Evolutionary conservation across 75 land plant species (phyloP).

Genomic region (Sequoia sempervirens): DNA sequence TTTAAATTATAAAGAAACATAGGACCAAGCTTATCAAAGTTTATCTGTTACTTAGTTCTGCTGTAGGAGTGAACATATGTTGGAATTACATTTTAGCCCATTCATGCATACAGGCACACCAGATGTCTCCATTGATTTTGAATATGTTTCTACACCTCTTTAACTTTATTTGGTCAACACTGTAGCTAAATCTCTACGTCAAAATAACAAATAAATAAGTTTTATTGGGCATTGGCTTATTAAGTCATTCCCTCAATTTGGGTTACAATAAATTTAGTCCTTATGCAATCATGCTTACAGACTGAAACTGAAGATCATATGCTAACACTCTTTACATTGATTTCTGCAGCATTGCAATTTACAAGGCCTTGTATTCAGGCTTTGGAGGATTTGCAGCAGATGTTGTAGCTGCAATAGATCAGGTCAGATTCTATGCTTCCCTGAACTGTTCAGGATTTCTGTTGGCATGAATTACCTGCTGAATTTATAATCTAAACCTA

Average conservation of each 20-base stretch:
- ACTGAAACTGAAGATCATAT: neutral
- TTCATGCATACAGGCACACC: neutral
- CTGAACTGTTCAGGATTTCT: neutral
- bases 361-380: slow-evolving; percentile 79
- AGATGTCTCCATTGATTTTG: neutral
- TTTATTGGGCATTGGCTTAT: neutral
- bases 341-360: slow-evolving; percentile 67
- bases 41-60: neutral
- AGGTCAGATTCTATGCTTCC: slow-evolving; percentile 37
- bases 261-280: neutral
- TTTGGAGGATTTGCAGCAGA: slow-evolving; percentile 91
- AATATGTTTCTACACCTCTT: neutral
- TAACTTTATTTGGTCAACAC: neutral
- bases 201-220: neutral
- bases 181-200: neutral
- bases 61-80: neutral
- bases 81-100: neutral
- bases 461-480: neutral
- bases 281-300: neutral
- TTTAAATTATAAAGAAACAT: neutral
- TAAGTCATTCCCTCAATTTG: neutral
- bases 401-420: slow-evolving; percentile 92
- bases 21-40: neutral
- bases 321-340: neutral
- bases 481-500: neutral